Evolutionary conservation across 2,329 filamentous ascomycete species (phyloP), one percentile per base, ranked within the genome.

Genomic region (Fonsecaea monophora): DNA sequence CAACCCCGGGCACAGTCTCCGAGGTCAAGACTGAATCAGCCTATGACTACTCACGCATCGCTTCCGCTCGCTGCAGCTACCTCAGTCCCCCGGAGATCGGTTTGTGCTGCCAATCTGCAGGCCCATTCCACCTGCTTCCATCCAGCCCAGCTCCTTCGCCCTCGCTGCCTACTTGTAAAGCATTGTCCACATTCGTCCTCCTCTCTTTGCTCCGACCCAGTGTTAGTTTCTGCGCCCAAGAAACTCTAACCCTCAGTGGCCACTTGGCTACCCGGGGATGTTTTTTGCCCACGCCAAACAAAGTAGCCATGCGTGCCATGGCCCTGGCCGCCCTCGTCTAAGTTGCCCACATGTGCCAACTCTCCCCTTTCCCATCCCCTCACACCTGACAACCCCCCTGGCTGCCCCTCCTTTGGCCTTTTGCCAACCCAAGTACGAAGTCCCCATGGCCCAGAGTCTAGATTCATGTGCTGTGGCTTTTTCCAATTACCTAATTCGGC

Each of bases 131-230:
- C 53, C 40, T 40, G 40, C 53, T 57, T 50, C 50, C 34, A 34
- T 25, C 25, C 25, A 25, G 25, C 13, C 30, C 15, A 21, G 37
- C 15, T 53, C 34, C 32, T 35, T 37, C n/a, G 30, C 32, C 7
- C 34, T 30, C 45, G 18, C 15, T 37, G 53, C 63, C 25, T 25
- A 2, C 25, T 25, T 25, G 18, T 53, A 65, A 65, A 61, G 35
- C 63, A 40, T 61, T 65, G 34, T 53, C 63, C 57, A 21, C 7
- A 60, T 61, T 65, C 25, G 63, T 65, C 56, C 48, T 65, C 63
- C 57, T 48, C 35, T 61, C 38, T 25, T 55, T 6, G 12, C 18
- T 35, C 12, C 30, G n/a, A 21, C 13, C 54, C 34, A 57, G 4
- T 37, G 12, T 3, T n/a, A 21, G 18, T 13, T 13, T 25, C 12